Base-by-base conservation (phyloP, 2,329 filamentous ascomycete genomes). In the Pseudogymnoascus sp. region DNA sequence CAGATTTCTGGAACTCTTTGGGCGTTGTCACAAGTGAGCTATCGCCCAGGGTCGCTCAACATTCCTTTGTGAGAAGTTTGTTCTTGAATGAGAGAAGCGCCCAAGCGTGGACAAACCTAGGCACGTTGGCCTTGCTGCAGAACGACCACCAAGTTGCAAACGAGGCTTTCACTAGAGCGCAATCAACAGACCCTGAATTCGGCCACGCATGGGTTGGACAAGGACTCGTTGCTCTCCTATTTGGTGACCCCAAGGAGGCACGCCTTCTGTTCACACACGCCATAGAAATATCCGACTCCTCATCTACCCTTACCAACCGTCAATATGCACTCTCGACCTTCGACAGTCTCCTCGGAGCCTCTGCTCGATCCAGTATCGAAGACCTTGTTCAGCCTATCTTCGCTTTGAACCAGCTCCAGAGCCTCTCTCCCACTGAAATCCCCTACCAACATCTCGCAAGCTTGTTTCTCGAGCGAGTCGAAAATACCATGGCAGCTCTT, bases 1-100 rank as follows among this genome's bases (percentile, higher is more conserved):
- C 91, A 0, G 93, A 97, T 69, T 97, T 97, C 74, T 99, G 95
- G 95, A 97, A 97, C 72, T 88, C 95, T 0, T 81, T 99, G 2
- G 95, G 93, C 60, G 91, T 97, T 3, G 91, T 90, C 26, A 97
- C 95, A 1, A 93, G 91, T 67, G 85, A 86, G 54, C 82, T 97
- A 68, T 97, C 90, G 71, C 89, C 93, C 0, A 86, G 88, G 64
- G 90, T 99, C 1, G 87, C 95, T 0, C 95, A 99, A 74, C 96
- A 99, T 74, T 86, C 95, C 0, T 93, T 99, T 70, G 89, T 96
- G 11, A 83, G 96, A 69, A 96, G 93, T 68, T 75, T 99, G n/a
- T 90, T 96, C 74, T 79, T 99, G 14, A 96, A 97, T 71, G 93
- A 99, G 74, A 81, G 91, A 66, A 96, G 87, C 68, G 87, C 91